Evolutionary conservation across 257 asterid genomes (phyloP).

Genomic region (Vinca minor): DNA sequence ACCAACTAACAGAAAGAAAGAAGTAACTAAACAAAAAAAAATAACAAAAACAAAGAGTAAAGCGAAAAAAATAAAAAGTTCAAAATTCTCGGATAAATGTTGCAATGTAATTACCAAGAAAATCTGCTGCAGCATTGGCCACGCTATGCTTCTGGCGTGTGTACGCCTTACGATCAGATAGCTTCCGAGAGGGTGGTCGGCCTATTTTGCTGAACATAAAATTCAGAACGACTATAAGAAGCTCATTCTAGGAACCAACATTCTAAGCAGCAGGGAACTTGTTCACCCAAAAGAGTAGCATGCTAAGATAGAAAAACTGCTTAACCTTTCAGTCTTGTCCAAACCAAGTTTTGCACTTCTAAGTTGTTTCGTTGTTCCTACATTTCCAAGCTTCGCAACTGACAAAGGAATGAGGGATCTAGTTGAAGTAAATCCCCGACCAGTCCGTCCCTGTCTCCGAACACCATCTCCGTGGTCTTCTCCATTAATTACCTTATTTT

Average conservation of each 20-base stretch:
- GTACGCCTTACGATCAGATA: constrained; percentile 76
- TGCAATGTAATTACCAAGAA: constrained; percentile 45
- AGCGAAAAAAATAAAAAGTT: constrained; percentile 1
- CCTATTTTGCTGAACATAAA: constrained; percentile 60
- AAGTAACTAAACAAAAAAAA: too few relatives aligned
- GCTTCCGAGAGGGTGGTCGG: constrained; percentile 77
- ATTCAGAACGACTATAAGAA: constrained; percentile 25
- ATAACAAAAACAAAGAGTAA: too few relatives aligned
- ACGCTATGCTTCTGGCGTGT: constrained; percentile 63
- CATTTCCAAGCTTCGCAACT: constrained; percentile 61
- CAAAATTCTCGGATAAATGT: neutral
- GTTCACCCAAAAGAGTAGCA: constrained; percentile 4
- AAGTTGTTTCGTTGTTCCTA: constrained; percentile 73
- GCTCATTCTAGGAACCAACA: neutral
- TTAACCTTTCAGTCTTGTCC: constrained; percentile 73
- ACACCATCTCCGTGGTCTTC: constrained; percentile 62
- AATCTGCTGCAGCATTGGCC: constrained; percentile 52
- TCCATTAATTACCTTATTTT: constrained; percentile 49
- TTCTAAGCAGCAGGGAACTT: neutral
- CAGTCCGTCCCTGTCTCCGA: constrained; percentile 81
- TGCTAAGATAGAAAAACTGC: neutral
- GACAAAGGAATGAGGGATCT: constrained; percentile 62
- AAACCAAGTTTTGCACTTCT: constrained; percentile 72
- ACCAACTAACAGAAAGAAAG: constrained; percentile 40
- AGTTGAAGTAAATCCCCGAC: constrained; percentile 58